Percentiles rank a stretch among this genome's conserved stretches.
Conservation (phyloP, 768 basidiomycete species). For the Cyclocybe aegerita region DNA sequence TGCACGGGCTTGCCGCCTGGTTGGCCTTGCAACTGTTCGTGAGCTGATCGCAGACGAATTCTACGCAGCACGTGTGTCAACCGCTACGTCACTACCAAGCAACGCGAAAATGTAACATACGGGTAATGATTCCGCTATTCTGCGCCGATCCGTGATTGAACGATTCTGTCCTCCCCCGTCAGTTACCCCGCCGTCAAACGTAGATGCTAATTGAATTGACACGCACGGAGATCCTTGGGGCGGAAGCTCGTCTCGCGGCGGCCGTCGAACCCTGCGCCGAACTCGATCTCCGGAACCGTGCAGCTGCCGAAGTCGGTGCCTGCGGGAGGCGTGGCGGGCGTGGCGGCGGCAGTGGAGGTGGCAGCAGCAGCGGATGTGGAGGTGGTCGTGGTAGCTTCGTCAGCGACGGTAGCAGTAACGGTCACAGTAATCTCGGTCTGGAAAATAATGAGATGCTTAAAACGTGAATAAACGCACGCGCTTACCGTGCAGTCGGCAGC, state of each 20-base stretch:
- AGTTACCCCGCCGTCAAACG: not conserved
- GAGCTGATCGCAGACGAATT: slow-evolving; percentile 54
- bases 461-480: not conserved
- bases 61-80: too few species aligned
- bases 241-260: slow-evolving; percentile 56
- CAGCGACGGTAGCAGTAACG: slow-evolving; percentile 31
- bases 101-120: slow-evolving; percentile 8
- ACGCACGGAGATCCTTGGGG: slow-evolving; percentile 45
- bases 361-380: slow-evolving; percentile 10
- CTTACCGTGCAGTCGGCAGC: slow-evolving; percentile 21
- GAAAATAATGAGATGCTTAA: not conserved
- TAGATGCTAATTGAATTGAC: not conserved
- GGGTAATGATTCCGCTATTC: slow-evolving; percentile 57
- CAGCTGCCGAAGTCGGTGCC: slow-evolving; percentile 55
- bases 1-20: slow-evolving; percentile 41
- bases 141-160: slow-evolving; percentile 63
- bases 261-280: slow-evolving; percentile 55
- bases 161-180: slow-evolving; percentile 28
- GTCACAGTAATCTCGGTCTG: slow-evolving; percentile 34
- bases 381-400: slow-evolving; percentile 21
- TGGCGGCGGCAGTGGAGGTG: slow-evolving; percentile 9
- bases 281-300: slow-evolving; percentile 56
- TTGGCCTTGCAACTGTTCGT: slow-evolving; percentile 55
- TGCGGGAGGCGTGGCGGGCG: not conserved
- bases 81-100: too few species aligned